Conservation (phyloP, 306 rosid species). For the Glycine soja region DNA sequence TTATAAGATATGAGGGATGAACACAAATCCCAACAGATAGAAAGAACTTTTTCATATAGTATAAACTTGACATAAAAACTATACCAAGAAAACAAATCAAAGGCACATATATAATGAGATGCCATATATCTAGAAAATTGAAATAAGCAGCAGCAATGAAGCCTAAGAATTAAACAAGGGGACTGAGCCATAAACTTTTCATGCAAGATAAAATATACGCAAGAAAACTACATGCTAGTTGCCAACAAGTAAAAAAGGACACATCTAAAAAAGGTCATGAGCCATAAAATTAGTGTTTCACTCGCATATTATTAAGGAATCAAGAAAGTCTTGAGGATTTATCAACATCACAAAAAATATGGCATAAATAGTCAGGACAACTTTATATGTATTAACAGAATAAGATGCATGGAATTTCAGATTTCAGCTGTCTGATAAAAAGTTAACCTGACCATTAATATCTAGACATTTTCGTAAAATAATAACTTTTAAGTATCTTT, state of each 20-base stretch:
- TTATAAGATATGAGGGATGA: background rate
- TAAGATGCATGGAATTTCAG: slow-evolving; percentile 18
- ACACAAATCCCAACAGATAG: background rate
- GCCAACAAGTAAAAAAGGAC: slow-evolving; percentile 16
- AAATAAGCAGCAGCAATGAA: slow-evolving; percentile 28
- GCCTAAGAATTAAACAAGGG: background rate
- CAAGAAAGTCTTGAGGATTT: background rate
- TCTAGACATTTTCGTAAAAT: background rate
- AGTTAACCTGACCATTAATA: background rate
- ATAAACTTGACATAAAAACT: slow-evolving; percentile 17
- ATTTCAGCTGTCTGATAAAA: slow-evolving; percentile 13
- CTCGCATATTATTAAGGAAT: slow-evolving; percentile 8
- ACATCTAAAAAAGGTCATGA: background rate
- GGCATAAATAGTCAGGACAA: slow-evolving; percentile 11
- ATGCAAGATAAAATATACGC: background rate
- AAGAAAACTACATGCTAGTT: background rate
- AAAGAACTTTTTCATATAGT: slow-evolving; percentile 6
- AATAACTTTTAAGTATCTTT: slow-evolving; percentile 21
- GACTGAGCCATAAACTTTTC: slow-evolving; percentile 25
- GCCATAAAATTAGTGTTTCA: background rate
- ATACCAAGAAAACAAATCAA: background rate
- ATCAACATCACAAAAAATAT: background rate
- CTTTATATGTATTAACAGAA: slow-evolving; percentile 13
- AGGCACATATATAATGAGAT: background rate
- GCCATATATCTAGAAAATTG: slow-evolving; percentile 9